Evolutionary conservation across 306 rosid species (phyloP).

Genomic region (Corylus avellana): DNA sequence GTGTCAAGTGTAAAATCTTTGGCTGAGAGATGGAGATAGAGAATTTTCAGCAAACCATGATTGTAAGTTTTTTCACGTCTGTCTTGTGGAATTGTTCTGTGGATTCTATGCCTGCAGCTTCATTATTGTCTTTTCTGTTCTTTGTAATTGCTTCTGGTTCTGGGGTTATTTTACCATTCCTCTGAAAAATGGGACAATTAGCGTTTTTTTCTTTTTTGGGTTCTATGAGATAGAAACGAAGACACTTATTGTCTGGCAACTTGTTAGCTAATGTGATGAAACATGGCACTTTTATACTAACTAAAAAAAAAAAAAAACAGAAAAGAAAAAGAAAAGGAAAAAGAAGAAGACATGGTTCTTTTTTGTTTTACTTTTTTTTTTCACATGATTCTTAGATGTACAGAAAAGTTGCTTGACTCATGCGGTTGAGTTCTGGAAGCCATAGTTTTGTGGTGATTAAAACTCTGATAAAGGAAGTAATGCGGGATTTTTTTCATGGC

Average conservation of each 20-base stretch:
- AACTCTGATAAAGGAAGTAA: slow-evolving; percentile 6
- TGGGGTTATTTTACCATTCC: not conserved
- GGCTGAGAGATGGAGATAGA: not conserved
- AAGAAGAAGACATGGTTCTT: too few species aligned
- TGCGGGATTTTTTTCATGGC: slow-evolving; percentile 10
- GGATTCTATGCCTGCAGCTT: not conserved
- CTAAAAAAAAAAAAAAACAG: not conserved
- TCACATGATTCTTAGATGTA: slow-evolving; percentile 48
- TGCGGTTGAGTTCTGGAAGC: slow-evolving; percentile 31
- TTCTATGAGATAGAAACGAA: not conserved
- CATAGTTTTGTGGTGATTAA: slow-evolving; percentile 11
- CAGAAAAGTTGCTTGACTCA: slow-evolving; percentile 10
- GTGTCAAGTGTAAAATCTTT: not conserved
- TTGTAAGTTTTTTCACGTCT: not conserved
- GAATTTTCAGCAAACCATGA: not conserved
- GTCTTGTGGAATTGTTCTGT: not conserved
- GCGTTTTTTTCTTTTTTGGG: not conserved
- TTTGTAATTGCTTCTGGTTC: not conserved
- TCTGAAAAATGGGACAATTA: not conserved
- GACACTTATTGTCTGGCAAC: not conserved
- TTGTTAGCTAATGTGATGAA: not conserved
- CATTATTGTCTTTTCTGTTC: not conserved
- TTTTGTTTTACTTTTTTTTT: slow-evolving; percentile 26
- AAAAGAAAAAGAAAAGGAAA: not conserved
- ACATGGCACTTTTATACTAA: slow-evolving; percentile 18